phyloP scores from a whole-genome alignment of 768 basidiomycete genomes.

The Scleroderma citrinum region DNA sequence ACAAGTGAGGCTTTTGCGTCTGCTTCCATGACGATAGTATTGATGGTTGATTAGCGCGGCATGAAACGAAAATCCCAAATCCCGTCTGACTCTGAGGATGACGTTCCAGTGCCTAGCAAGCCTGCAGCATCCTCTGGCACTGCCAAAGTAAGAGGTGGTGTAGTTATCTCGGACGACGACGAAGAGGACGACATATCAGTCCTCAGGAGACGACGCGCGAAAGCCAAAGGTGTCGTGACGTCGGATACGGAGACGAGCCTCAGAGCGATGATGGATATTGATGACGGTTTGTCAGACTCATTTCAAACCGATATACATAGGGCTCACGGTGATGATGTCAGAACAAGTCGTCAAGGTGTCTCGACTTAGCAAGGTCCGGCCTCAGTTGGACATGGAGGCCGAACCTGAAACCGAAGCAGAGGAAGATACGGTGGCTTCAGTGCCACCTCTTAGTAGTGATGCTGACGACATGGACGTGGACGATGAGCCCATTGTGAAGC shows the following conservation, averaged over 20 bases:
- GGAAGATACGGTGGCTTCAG: conserved; percentile 26
- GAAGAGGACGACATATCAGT: conserved; percentile 22
- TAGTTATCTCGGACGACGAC: conserved; percentile 56
- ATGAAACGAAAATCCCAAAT: conserved; percentile 40
- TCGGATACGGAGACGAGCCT: conserved; percentile 42
- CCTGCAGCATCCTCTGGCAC: conserved; percentile 5
- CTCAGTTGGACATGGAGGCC: conserved; percentile 10
- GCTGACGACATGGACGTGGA: conserved; percentile 25
- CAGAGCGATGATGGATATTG: conserved; percentile 71
- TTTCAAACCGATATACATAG: conserved; percentile 5
- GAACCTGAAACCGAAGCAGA: conserved; percentile 24
- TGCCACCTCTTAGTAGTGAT: conserved; percentile 22
- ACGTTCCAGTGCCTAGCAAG: conserved; percentile 9
- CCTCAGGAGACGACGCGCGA: conserved; percentile 19
- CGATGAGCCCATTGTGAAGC: conserved; percentile 29
- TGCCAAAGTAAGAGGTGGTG: conserved; percentile 40
- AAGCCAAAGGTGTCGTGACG: conserved; percentile 31
- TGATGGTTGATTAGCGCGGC: conserved; percentile 28
- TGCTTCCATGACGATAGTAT: background rate
- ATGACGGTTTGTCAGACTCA: conserved; percentile 50
- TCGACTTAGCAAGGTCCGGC: conserved; percentile 13
- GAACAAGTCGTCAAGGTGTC: conserved; percentile 22
- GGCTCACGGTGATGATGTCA: conserved; percentile 8
- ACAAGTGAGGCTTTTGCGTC: conserved; percentile 6
- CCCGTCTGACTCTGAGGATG: conserved; percentile 30